Percentiles rank a stretch among this genome's conserved stretches.
Evolutionary conservation across 768 basidiomycete genomes (phyloP).

Genomic region (Hebeloma cylindrosporum): DNA sequence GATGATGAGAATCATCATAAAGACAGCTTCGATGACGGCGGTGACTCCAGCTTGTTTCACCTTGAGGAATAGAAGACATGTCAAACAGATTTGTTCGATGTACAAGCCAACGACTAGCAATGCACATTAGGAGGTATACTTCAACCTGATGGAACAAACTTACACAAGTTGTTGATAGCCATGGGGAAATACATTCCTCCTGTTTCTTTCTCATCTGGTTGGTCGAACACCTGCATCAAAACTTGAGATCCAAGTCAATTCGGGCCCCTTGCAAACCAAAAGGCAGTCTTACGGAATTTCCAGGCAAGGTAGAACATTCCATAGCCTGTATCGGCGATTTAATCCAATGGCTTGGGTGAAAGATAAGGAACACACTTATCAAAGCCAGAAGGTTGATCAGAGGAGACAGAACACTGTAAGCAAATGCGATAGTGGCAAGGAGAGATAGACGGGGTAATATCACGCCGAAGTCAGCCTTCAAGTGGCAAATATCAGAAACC

Average conservation of each 20-base stretch:
- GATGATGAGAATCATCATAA: conserved; percentile 60
- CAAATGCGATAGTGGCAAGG: conserved; percentile 51
- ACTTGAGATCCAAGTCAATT: conserved; percentile 29
- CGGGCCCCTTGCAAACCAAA: neutral
- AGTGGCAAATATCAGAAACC: neutral
- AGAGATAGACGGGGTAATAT: conserved; percentile 51
- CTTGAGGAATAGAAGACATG: conserved; percentile 68
- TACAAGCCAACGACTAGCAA: conserved; percentile 63
- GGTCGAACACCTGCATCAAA: conserved; percentile 52
- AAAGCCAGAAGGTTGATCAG: conserved; percentile 65
- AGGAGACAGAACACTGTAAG: conserved; percentile 64
- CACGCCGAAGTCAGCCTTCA: conserved; percentile 49
- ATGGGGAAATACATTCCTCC: conserved; percentile 46
- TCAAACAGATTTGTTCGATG: conserved; percentile 65
- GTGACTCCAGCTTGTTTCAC: conserved; percentile 32
- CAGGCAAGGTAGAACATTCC: conserved; percentile 58
- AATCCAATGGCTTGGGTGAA: no score
- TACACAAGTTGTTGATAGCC: conserved; percentile 51
- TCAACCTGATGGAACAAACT: conserved; percentile 23
- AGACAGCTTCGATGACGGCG: conserved; percentile 43
- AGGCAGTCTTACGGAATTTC: conserved; percentile 47
- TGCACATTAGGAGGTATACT: conserved; percentile 4
- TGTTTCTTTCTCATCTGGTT: conserved; percentile 49
- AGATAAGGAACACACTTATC: conserved; percentile 50
- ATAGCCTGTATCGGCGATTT: conserved; percentile 48